Percentiles rank a stretch among this genome's conserved stretches.
Conservation (phyloP, 495 filamentous ascomycete genomes). For the Amphirosellinia nigrospora region DNA sequence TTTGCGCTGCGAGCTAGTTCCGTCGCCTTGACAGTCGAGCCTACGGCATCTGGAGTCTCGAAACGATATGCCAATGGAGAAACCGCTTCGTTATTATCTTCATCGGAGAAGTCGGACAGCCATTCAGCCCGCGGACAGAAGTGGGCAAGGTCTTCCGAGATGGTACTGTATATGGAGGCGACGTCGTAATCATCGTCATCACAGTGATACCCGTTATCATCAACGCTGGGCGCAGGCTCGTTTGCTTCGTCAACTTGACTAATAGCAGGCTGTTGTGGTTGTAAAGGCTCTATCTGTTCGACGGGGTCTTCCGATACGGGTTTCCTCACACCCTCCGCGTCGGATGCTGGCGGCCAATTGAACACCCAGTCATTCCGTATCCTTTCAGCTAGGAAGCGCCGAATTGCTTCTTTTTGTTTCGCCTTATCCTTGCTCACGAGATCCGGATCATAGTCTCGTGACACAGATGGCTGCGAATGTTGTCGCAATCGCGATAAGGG, state of each 20-base stretch:
- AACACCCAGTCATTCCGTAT: conserved; percentile 66
- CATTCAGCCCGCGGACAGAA: conserved; percentile 53
- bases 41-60: conserved; percentile 67
- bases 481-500: conserved; percentile 48
- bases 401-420: conserved; percentile 61
- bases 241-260: conserved; percentile 3
- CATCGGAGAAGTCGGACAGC: conserved; percentile 54
- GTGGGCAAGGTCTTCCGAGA: conserved; percentile 50
- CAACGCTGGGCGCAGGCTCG: conserved; percentile 35
- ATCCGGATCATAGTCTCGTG: conserved; percentile 56
- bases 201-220: conserved; percentile 44
- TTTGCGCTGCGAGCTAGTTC: conserved; percentile 58
- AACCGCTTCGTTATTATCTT: conserved; percentile 39
- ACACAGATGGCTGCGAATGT: conserved; percentile 37
- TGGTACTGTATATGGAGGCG: conserved; percentile 52
- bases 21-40: conserved; percentile 46
- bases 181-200: conserved; percentile 46
- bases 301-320: conserved; percentile 14
- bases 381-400: conserved; percentile 56
- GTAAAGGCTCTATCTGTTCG: neutral
- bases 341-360: conserved; percentile 43
- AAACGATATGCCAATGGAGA: conserved; percentile 63
- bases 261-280: neutral
- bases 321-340: conserved; percentile 20
- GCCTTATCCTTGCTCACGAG: conserved; percentile 60